Conservation (phyloP, 306 rosid genomes). For the Fagus crenata region DNA sequence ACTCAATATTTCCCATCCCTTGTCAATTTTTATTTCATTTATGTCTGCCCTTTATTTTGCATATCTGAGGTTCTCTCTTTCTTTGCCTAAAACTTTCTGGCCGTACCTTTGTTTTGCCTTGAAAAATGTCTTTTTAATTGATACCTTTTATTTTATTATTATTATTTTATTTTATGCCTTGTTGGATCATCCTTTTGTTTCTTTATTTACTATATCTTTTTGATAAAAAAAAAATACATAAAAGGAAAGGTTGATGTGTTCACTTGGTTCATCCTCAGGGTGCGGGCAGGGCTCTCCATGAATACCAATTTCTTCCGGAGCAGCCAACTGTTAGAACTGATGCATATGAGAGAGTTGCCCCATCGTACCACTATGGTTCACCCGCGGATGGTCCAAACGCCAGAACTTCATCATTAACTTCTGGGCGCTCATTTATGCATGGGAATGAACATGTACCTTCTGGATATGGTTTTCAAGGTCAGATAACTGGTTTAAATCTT, state of each 20-base stretch:
- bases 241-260: constrained; percentile 13
- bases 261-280: constrained; percentile 41
- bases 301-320: constrained; percentile 80
- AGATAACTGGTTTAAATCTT: constrained; percentile 43
- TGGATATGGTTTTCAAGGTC: constrained; percentile 53
- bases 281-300: constrained; percentile 60
- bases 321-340: constrained; percentile 66
- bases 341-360: constrained; percentile 41
- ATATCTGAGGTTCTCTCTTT: background rate
- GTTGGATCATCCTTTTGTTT: background rate
- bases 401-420: constrained; percentile 39
- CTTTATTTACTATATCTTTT: background rate
- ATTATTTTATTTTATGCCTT: no score
- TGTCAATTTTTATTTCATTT: background rate
- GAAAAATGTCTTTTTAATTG: background rate
- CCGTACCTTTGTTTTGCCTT: background rate
- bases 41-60: background rate
- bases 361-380: constrained; percentile 48
- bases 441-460: constrained; percentile 48
- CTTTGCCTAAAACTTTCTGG: background rate
- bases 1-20: background rate
- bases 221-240: background rate
- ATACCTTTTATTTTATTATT: no score
- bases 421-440: constrained; percentile 35
- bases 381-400: constrained; percentile 41